A percentile compares a stretch with the other conserved stretches of the same genome.
Evolutionary conservation across 2,329 filamentous ascomycete species (phyloP).

Genomic region (Parastagonospora nodorum): DNA sequence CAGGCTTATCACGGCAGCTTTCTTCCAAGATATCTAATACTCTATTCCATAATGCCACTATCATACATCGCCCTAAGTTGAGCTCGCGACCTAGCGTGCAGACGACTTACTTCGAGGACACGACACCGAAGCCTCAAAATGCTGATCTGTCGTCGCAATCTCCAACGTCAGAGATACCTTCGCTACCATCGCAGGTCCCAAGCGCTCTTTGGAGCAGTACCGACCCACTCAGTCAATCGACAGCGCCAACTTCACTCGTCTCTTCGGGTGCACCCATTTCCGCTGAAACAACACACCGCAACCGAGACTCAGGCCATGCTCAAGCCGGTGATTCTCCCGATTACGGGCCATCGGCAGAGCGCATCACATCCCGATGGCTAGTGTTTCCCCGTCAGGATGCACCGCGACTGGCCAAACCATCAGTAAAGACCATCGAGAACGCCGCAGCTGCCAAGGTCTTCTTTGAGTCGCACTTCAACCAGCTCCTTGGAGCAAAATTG

Average conservation of each 20-base stretch:
- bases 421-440: conserved; percentile 71
- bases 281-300: conserved; percentile 32
- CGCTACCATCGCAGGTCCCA: conserved; percentile 30
- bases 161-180: conserved; percentile 21
- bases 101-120: conserved; percentile 11
- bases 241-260: conserved; percentile 41
- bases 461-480: conserved; percentile 82
- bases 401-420: conserved; percentile 40
- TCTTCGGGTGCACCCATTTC: conserved; percentile 39
- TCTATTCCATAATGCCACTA: conserved; percentile 36
- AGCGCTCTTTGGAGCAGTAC: conserved; percentile 37
- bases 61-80: conserved; percentile 38
- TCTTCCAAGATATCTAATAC: conserved; percentile 30
- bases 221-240: conserved; percentile 35
- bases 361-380: conserved; percentile 27
- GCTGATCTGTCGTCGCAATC: conserved; percentile 8
- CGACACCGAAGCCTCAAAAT: conserved; percentile 1
- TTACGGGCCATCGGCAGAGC: conserved; percentile 18
- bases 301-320: conserved; percentile 16
- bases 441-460: conserved; percentile 82
- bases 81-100: conserved; percentile 34
- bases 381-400: conserved; percentile 43
- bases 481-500: conserved; percentile 61
- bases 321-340: conserved; percentile 18
- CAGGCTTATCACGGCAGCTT: conserved; percentile 34